Percentiles rank a stretch among this genome's conserved stretches.
These are phyloP conservation scores for Eutypa lata DNA, from an alignment of 2,329 filamentous ascomycete genomes.

Conservation along the genomic window DNA sequence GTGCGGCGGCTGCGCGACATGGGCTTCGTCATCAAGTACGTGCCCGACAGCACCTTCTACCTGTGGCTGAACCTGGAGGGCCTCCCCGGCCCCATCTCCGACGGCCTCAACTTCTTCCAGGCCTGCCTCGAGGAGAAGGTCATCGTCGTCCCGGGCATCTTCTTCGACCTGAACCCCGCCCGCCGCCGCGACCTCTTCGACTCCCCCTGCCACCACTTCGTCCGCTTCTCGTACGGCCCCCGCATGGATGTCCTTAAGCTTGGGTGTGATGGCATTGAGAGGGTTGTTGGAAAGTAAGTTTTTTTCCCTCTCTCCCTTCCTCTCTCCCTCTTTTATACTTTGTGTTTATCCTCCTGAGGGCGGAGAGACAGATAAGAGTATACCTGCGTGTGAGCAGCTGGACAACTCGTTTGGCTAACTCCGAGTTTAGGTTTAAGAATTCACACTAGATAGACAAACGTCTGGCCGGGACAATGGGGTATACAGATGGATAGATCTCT, in stretches of 20 bases:
- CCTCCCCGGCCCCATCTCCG: conserved; percentile 77
- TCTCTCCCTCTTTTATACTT: too few relatives aligned
- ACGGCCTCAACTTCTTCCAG: conserved; percentile 96
- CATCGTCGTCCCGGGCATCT: conserved; percentile 95
- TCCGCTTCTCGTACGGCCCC: conserved; percentile 80
- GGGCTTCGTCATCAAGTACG: conserved; percentile 80
- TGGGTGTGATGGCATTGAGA: conserved; percentile 81
- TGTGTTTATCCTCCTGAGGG: too few relatives aligned
- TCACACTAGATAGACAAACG: too few relatives aligned
- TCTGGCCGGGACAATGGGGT: too few relatives aligned
- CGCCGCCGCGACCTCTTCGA: conserved; percentile 90
- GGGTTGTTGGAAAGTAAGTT: conserved; percentile 69
- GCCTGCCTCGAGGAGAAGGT: conserved; percentile 91
- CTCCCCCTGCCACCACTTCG: conserved; percentile 89
- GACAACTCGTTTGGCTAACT: too few relatives aligned
- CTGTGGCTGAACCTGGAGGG: conserved; percentile 69
- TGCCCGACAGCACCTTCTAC: conserved; percentile 93
- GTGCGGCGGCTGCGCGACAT: conserved; percentile 76
- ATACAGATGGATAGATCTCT: too few relatives aligned
- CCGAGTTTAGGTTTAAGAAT: too few relatives aligned
- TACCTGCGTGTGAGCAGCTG: not conserved
- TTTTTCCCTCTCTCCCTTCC: not conserved
- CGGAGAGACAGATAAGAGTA: too few relatives aligned
- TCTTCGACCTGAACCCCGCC: conserved; percentile 93
- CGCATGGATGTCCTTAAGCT: conserved; percentile 74